Base-by-base conservation (phyloP, 1,284 basidiomycete species). In the Ceratobasidium papillatum region DNA sequence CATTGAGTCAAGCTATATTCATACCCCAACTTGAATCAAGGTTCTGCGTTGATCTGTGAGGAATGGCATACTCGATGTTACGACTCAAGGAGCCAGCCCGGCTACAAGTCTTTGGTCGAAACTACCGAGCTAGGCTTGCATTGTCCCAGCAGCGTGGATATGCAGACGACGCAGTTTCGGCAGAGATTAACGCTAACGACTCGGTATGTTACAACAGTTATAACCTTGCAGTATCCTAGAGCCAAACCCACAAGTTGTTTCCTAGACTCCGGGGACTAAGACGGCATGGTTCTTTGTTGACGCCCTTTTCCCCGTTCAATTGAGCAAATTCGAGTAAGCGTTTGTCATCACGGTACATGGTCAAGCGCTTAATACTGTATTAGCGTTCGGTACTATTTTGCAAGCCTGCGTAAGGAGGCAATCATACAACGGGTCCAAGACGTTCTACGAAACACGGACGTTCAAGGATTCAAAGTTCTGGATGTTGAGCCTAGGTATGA, bases 401-500 rank as follows among this genome's bases (percentile, higher is more conserved):
- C 65, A 22, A 69, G 58, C 19, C 17, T 69, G 38, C 65, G 65
- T 34, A 69, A 69, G 38, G 65, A 69, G 12, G 65, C 65, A 45
- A 58, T 69, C 38, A 30, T 69, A 17, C 36, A 43, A n/a, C 65
- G 51, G 8, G 65, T 69, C 65, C 56, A 58, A n/a, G n/a, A 8
- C 3, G 52, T 69, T 45, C 38, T 69, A 11, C 51, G 58, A 43
- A 43, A 58, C 14, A 84, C 91, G 32, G 84, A 86, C 47, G 79
- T 84, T 0, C 85, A 89, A 76, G 84, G 82, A 45, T 92, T 94
- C 79, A 82, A 84, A 45, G 81, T 92, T 22, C 77, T 89, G 8
- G 86, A 86, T 27, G 76, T 93, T 4, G 85, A 91, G 65, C 88
- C 79, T 2, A 75, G 76, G 78, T 76, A 63, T 17, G 76, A 12